Base-by-base conservation (phyloP, 768 basidiomycete species). In the Hericium erinaceus region DNA sequence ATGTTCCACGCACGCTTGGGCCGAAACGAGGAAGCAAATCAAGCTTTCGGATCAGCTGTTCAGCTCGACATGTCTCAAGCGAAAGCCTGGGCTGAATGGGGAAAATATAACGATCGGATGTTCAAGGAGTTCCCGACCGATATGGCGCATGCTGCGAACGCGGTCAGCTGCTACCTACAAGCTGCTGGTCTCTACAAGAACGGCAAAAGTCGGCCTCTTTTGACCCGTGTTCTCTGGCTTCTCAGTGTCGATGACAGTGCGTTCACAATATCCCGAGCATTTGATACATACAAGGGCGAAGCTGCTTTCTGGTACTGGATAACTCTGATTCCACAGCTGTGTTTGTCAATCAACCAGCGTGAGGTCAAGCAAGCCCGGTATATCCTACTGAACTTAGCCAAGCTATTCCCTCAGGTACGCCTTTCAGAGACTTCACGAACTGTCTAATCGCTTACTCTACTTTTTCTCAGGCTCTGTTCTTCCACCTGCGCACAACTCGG, bases 301-400 rank as follows among this genome's bases (percentile, higher is more conserved):
- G 84, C 91, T 3, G 93, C 93, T 12, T 89, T 89, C 62, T 99
- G 97, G 97, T 98, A 92, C 70, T 99, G 97, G 97, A 95, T 99
- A 64, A 90, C 95, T 1, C 75, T 98, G 57, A 93, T 97, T 48
- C 97, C 97, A 3, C 95, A 99, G 66, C 80, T 99, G 9, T 85
- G 93, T 61, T 70, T 89, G 55, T 95, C 95, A 1, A 78, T 99
- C 41, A 88, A 89, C 2, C 87, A 95, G 60, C 82, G 92, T 38
- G 97, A 99, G 71, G 87, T 92, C 46, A 93, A 92, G 65, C 93
- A 95, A 67, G 95, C 94, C 3, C 82, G 92, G 18, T 86, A 88
- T 68, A 81, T 99, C 48, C 76, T 99, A 40, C 75, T 94, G 58
- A 91, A 90, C 60, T 80, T 99, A 51, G 94, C 95, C 20, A 91